Evolutionary conservation across 768 basidiomycete genomes (phyloP), one percentile per base, ranked within the genome.

Genomic region (Hygrocybe punicea): DNA sequence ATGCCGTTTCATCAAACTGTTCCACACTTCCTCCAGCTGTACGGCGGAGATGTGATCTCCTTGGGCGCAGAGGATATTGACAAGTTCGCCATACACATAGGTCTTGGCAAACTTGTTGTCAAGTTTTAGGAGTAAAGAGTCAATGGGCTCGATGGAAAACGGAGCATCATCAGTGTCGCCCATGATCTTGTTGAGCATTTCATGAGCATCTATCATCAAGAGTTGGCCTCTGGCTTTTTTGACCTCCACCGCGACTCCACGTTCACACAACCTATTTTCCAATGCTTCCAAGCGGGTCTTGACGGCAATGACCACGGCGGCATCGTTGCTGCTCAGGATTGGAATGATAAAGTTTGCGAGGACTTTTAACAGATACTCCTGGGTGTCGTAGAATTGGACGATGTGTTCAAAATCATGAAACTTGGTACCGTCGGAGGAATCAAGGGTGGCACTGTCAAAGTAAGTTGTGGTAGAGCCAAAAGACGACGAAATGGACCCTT

Each of bases 371-470:
- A 55, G 42, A 47, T 45, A 48, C 25, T 46, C 54, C n/a, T 55
- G 44, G 10, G 42, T 55, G 19, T 55, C 54, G 42, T 55, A 55
- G 45, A 55, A 55, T 19, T 55, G 54, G 19, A 55, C 54, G 24
- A 55, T 33, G 21, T 55, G 54, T 47, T 55, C 54, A 19, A 39
- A 53, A 24, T 33, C 33, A 10, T 47, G 39, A n/a, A 23, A 19
- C 13, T 19, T 47, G 45, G 45, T 19, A 5, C 11, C 17, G 33
- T 51, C 21, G n/a, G 29, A n/a, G 29, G 47, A 24, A 21, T 49
- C 47, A 25, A 24, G 47, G n/a, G 25, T 17, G 2, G 17, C 10
- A 19, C 50, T 51, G 36, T 51, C 50, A 16, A 36, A 19, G 36
- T 33, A 13, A 23, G 29, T 51, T n/a, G 50, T 34, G 35, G n/a